These are phyloP conservation scores for Panus rudis DNA, from an alignment of 768 basidiomycete species.

Conservation along the genomic window DNA sequence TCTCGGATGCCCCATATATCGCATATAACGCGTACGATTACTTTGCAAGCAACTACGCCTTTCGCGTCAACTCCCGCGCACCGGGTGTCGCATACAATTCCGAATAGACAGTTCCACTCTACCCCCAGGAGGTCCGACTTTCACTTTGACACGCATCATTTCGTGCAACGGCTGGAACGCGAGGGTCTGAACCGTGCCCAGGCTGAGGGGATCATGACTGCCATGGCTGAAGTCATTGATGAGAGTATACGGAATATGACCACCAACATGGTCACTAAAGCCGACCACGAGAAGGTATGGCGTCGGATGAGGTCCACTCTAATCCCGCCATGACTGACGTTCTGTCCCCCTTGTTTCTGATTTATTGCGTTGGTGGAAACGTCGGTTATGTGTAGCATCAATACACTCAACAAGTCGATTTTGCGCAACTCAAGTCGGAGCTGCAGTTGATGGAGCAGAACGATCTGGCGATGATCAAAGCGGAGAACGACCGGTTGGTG, in stretches of 20 bases:
- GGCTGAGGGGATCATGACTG: constrained; percentile 95
- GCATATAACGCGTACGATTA: too few relatives aligned
- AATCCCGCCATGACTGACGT: neutral
- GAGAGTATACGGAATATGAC: constrained; percentile 97
- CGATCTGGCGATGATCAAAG: constrained; percentile 89
- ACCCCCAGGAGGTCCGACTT: constrained; percentile 37
- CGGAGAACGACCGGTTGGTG: constrained; percentile 91
- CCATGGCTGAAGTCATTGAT: constrained; percentile 95
- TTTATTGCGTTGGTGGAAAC: neutral
- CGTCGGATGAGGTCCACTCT: constrained; percentile 11
- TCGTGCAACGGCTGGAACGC: constrained; percentile 83
- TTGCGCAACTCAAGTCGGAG: constrained; percentile 93
- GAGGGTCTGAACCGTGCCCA: constrained; percentile 87
- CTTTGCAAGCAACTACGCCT: too few relatives aligned
- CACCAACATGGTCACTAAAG: constrained; percentile 90
- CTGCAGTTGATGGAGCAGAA: constrained; percentile 96
- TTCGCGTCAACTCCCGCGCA: too few relatives aligned
- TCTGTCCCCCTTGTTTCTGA: neutral
- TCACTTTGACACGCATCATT: constrained; percentile 95
- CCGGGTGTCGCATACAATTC: too few relatives aligned
- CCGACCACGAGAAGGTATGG: constrained; percentile 89
- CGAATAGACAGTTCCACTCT: constrained; percentile 29
- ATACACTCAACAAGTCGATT: constrained; percentile 95
- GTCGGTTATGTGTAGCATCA: constrained; percentile 70
- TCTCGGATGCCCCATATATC: too few relatives aligned